Percentiles rank a stretch among this genome's conserved stretches.
phyloP scores from a whole-genome alignment of 2,329 filamentous ascomycete species.

The Aspergillus costaricaensis region DNA sequence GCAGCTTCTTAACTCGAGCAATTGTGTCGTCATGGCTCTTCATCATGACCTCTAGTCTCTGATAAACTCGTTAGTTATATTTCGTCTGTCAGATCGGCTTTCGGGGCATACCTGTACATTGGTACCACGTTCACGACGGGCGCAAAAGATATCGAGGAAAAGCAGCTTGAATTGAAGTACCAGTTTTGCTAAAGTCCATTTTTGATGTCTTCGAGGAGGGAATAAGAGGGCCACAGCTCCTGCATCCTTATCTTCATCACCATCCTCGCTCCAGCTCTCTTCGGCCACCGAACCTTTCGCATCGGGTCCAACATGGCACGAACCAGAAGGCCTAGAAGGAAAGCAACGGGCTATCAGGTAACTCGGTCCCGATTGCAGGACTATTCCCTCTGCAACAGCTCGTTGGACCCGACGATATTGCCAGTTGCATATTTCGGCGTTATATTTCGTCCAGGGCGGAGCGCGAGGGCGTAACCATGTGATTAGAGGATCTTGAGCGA shows the following conservation, averaged over 20 bases:
- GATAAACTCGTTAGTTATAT: background rate
- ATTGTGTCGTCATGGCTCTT: constrained; percentile 12
- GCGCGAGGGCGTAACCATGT: constrained; percentile 27
- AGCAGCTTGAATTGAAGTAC: constrained; percentile 20
- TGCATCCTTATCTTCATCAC: constrained; percentile 11
- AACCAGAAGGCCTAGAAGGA: background rate
- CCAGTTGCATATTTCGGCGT: constrained; percentile 19
- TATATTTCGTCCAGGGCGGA: constrained; percentile 16
- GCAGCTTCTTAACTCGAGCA: constrained; percentile 2
- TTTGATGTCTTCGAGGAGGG: constrained; percentile 16
- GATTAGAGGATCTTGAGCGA: constrained; percentile 29
- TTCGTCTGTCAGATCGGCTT: background rate
- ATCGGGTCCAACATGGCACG: background rate
- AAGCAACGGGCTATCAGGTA: constrained; percentile 14
- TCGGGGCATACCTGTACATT: constrained; percentile 17
- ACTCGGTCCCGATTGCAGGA: constrained; percentile 18
- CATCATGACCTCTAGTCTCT: constrained; percentile 22
- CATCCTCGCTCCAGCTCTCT: background rate
- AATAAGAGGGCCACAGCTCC: constrained; percentile 25
- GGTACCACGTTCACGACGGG: constrained; percentile 15
- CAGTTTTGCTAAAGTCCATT: constrained; percentile 17
- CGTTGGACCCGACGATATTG: constrained; percentile 28
- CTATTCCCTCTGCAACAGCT: constrained; percentile 22
- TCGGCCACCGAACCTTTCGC: background rate
- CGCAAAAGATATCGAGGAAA: constrained; percentile 17